Percentiles rank a stretch among this genome's conserved stretches.
Conservation (phyloP, 1,284 basidiomycete genomes). For the Paramarasmius palmivorus region DNA sequence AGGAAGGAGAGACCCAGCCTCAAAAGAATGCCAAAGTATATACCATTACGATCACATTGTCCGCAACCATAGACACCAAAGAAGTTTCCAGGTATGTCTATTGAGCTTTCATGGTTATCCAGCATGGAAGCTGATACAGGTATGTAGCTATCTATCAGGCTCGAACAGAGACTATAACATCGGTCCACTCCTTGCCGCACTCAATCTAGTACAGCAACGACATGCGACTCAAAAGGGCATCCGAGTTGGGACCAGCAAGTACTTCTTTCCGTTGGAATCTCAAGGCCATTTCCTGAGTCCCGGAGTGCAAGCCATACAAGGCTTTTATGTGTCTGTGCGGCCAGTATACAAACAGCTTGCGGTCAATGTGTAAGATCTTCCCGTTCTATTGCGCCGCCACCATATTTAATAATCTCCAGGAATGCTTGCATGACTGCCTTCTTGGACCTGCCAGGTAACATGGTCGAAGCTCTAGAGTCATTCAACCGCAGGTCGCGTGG, state of each 20-base stretch:
- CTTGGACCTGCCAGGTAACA: slow-evolving; percentile 54
- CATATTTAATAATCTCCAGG: slow-evolving; percentile 18
- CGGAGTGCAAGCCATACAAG: slow-evolving; percentile 59
- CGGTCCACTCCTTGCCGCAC: slow-evolving; percentile 55
- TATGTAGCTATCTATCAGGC: slow-evolving; percentile 55
- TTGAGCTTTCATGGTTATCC: not conserved
- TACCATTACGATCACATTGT: slow-evolving; percentile 49
- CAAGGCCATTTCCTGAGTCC: slow-evolving; percentile 37
- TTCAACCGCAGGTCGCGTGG: slow-evolving; percentile 46
- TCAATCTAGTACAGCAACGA: slow-evolving; percentile 67
- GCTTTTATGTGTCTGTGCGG: slow-evolving; percentile 68
- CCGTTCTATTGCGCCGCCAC: not conserved
- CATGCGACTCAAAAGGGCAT: slow-evolving; percentile 53
- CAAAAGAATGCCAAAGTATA: slow-evolving; percentile 46
- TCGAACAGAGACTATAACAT: slow-evolving; percentile 45
- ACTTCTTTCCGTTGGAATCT: slow-evolving; percentile 50
- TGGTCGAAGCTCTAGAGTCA: slow-evolving; percentile 52
- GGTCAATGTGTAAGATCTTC: slow-evolving; percentile 70
- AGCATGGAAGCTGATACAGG: not conserved
- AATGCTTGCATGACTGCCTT: slow-evolving; percentile 77
- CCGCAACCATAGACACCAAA: slow-evolving; percentile 42
- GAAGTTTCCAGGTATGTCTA: slow-evolving; percentile 50
- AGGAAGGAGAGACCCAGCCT: slow-evolving; percentile 52
- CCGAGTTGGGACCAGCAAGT: slow-evolving; percentile 51
- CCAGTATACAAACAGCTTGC: slow-evolving; percentile 65